phyloP scores from a whole-genome alignment of 192 early-diverging fungal species.

The Gaertneriomyces sp. region DNA sequence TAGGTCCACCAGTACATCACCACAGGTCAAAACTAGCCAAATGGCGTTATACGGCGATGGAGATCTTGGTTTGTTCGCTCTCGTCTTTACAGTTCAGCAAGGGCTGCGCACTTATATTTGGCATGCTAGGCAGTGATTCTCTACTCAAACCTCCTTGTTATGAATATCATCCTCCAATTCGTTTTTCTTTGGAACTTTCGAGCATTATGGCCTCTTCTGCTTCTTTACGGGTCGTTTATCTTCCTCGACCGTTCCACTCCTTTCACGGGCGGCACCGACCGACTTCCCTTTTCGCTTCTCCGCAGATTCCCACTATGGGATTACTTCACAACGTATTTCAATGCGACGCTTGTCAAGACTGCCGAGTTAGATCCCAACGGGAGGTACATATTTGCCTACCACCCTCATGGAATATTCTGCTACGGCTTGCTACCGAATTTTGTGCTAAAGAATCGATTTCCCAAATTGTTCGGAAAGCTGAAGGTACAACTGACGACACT shows the following conservation, averaged over 20 bases:
- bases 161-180: background rate
- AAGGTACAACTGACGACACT: constrained; percentile 21
- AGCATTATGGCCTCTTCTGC: constrained; percentile 13
- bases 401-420: constrained; percentile 66
- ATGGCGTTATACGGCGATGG: too few species aligned
- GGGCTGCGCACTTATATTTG: too few species aligned
- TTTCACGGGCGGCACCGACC: constrained; percentile 23
- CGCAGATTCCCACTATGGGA: background rate
- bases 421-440: constrained; percentile 16
- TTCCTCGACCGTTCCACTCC: constrained; percentile 16
- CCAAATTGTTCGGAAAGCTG: constrained; percentile 1
- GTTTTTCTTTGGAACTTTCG: constrained; percentile 10
- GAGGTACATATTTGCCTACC: constrained; percentile 88
- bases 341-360: constrained; percentile 74
- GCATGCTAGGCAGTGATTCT: too few species aligned
- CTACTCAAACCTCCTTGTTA: too few species aligned
- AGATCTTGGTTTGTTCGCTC: too few species aligned
- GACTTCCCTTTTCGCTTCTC: background rate
- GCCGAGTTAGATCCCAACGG: constrained; percentile 74
- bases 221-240: constrained; percentile 5
- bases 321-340: constrained; percentile 54
- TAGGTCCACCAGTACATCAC: too few species aligned
- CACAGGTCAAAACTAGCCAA: too few species aligned
- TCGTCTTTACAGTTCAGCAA: too few species aligned
- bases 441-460: background rate